Percentiles rank a stretch among this genome's conserved stretches.
Conservation (phyloP, 108 stramenopile species). For the Conticribra guillardii region DNA sequence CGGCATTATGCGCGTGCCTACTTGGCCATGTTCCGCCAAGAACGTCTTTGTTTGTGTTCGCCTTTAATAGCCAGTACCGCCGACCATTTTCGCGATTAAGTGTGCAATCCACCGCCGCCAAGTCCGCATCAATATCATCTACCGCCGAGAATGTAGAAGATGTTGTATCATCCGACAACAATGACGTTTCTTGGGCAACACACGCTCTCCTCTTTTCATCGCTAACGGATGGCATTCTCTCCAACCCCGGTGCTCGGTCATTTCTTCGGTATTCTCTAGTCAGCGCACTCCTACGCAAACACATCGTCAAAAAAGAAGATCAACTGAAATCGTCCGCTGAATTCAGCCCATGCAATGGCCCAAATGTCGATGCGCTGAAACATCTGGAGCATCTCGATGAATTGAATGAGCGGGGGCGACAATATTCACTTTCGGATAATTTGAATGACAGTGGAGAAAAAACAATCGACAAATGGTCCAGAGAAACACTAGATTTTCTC, state of each 20-base stretch:
- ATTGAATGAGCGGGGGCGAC: constrained; percentile 10
- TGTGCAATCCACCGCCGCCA: too few relatives aligned
- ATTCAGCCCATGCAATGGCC: constrained; percentile 81
- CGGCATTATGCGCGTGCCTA: too few relatives aligned
- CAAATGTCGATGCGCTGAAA: constrained; percentile 48
- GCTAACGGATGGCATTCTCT: constrained; percentile 67
- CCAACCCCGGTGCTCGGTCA: constrained; percentile 51
- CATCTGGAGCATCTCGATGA: constrained; percentile 54
- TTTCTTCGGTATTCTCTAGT: constrained; percentile 66
- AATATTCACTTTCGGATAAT: constrained; percentile 1
- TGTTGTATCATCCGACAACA: neutral
- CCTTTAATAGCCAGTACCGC: too few relatives aligned
- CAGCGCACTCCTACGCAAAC: constrained; percentile 48
- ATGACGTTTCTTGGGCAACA: constrained; percentile 27
- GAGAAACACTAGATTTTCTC: constrained; percentile 20
- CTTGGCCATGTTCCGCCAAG: too few relatives aligned
- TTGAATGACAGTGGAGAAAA: constrained; percentile 1
- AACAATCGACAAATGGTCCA: constrained; percentile 25
- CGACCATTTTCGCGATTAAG: too few relatives aligned
- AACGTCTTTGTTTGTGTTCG: too few relatives aligned
- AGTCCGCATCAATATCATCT: too few relatives aligned
- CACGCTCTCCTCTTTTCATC: constrained; percentile 73
- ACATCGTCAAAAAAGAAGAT: constrained; percentile 30
- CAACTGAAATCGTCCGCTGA: constrained; percentile 55
- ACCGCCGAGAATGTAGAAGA: too few relatives aligned